Percentiles rank a stretch among this genome's conserved stretches.
Conservation (phyloP, 2,329 filamentous ascomycete genomes). For the Sporothrix humicola region DNA sequence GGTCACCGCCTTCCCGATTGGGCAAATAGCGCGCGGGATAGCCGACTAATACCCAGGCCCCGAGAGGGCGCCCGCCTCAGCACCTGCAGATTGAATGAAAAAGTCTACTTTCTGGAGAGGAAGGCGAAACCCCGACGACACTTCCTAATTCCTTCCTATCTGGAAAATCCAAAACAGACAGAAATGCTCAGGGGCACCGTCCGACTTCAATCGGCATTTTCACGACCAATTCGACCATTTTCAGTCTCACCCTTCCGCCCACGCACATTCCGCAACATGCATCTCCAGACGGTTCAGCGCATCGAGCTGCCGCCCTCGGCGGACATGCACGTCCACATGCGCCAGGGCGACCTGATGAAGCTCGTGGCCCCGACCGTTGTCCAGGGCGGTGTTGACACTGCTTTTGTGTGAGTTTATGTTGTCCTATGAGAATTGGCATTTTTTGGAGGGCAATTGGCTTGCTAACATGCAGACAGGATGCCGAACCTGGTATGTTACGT, state of each 20-base stretch:
- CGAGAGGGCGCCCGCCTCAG: neutral
- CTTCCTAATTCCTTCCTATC: neutral
- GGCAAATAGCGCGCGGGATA: neutral
- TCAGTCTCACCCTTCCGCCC: neutral
- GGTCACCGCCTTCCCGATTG: slow-evolving; percentile 32
- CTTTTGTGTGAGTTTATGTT: slow-evolving; percentile 35
- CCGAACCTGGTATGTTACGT: slow-evolving; percentile 39
- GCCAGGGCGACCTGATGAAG: slow-evolving; percentile 69
- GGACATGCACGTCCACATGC: slow-evolving; percentile 74
- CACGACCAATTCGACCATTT: neutral
- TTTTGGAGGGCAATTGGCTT: slow-evolving; percentile 52
- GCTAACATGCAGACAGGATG: slow-evolving; percentile 66
- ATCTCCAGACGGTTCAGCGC: slow-evolving; percentile 41
- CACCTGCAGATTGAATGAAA: neutral
- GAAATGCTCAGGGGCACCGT: slow-evolving; percentile 16
- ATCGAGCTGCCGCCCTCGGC: slow-evolving; percentile 66
- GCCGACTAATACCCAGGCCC: slow-evolving; percentile 13
- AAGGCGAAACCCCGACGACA: slow-evolving; percentile 13
- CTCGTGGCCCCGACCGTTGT: slow-evolving; percentile 54
- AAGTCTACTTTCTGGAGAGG: neutral
- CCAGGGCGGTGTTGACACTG: slow-evolving; percentile 42
- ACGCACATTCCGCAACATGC: slow-evolving; percentile 39
- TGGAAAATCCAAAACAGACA: neutral
- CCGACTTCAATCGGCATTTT: slow-evolving; percentile 8
- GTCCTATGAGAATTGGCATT: neutral